Base-by-base conservation (phyloP, 2,329 filamentous ascomycete genomes). In the Fusarium sp. region DNA sequence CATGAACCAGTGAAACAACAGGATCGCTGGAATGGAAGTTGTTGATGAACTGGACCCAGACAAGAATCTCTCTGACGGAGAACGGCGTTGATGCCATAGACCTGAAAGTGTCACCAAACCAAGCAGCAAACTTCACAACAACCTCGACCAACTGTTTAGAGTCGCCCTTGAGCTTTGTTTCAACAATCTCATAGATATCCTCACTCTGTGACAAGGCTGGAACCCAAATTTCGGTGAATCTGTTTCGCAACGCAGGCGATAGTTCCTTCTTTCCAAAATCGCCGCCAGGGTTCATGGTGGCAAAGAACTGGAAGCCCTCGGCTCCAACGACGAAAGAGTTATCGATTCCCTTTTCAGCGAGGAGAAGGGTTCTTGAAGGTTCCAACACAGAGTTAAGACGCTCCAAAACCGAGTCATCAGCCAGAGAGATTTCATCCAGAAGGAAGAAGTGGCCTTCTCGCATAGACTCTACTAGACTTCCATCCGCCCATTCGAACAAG, bases 221-320 rank as follows among this genome's bases (percentile, higher is more conserved):
- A 1, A 98, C 96, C 96, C 96, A 99, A 11, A 99, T 98, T 80
- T 99, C 96, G 0, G 96, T 99, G 78, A 99, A 97, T 65, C 96
- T 92, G 78, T 99, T 99, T 47, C 96, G 88, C 64, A 99, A 83
- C 16, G 96, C 97, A 5, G 96, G 96, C 2, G 96, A 99, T 15
- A 99, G 86, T 79, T 99, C 96, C 73, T 95, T 94, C 82, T 99
- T 99, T 70, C 96, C 96, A 78, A 98, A 99, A 77, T 99, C 96
- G 47, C 97, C 96, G 53, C 97, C 97, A 11, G 96, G 96, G 73
- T 99, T 99, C 96, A 99, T 99, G 0, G 96, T 99, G 6, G 96
- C 95, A 64, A 99, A 88, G 80, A 99, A 98, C 76, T 99, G 94
- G 80, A 98, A 99, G 0, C 92, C 93, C 43, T 91, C 85, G 13